phyloP scores from a whole-genome alignment of 1,139 yeast species.

The Sugiyamaella xylanicola region DNA sequence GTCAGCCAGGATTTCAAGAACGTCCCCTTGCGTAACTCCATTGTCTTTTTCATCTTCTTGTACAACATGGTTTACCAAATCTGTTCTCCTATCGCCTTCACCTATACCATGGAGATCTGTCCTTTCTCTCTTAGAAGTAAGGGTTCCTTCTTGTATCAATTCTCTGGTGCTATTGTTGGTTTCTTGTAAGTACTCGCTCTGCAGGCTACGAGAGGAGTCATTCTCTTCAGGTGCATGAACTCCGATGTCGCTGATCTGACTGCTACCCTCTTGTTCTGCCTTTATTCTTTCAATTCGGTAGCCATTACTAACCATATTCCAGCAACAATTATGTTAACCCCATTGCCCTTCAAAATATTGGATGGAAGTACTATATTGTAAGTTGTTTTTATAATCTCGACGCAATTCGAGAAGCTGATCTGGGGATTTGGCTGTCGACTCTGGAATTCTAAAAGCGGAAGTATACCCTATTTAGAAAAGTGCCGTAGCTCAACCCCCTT shows the following conservation, averaged over 20 bases:
- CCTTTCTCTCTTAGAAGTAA: constrained; percentile 47
- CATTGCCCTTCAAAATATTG: constrained; percentile 59
- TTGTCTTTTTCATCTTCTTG: constrained; percentile 33
- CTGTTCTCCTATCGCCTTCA: constrained; percentile 34
- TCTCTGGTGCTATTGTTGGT: constrained; percentile 51
- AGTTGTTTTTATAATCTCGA: background rate
- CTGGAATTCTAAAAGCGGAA: background rate
- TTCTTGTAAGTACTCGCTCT: constrained; percentile 37
- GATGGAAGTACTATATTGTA: constrained; percentile 59
- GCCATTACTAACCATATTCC: constrained; percentile 1
- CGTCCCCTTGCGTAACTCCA: constrained; percentile 29
- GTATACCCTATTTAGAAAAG: background rate
- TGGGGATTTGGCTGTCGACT: too few species aligned
- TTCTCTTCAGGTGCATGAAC: too few species aligned
- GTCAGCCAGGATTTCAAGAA: constrained; percentile 29
- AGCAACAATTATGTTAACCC: constrained; percentile 57
- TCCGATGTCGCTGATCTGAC: background rate
- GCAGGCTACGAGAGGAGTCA: too few species aligned
- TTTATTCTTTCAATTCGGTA: background rate
- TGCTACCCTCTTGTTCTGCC: background rate
- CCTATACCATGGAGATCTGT: constrained; percentile 46
- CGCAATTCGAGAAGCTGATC: too few species aligned
- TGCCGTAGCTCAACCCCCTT: background rate
- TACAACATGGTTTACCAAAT: constrained; percentile 29
- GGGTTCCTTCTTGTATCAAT: constrained; percentile 52